These are phyloP conservation scores for Aspergillus kassunensis DNA, from an alignment of 495 filamentous ascomycete species.

Conservation along the genomic window DNA sequence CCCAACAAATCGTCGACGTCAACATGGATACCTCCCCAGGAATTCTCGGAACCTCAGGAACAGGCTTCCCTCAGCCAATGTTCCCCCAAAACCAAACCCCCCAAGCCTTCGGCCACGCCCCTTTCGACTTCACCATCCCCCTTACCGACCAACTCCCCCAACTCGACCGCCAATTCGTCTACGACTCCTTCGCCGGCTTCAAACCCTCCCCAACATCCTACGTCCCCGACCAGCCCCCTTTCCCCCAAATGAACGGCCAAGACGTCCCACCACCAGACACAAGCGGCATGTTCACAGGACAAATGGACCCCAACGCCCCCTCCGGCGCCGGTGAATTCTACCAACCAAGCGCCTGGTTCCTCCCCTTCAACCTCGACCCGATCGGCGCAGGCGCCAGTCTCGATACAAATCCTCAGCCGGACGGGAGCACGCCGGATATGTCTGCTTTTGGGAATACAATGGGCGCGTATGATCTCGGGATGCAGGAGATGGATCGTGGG, in stretches of 20 bases:
- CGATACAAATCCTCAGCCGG: slow-evolving; percentile 13
- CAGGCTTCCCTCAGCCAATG: slow-evolving; percentile 45
- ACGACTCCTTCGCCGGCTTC: slow-evolving; percentile 67
- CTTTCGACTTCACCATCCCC: slow-evolving; percentile 40
- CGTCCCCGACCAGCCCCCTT: slow-evolving; percentile 26
- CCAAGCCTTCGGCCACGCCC: slow-evolving; percentile 31
- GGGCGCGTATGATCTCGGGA: slow-evolving; percentile 28
- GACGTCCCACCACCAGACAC: slow-evolving; percentile 14
- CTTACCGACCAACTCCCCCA: slow-evolving; percentile 49
- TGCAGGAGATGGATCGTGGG: too few species aligned
- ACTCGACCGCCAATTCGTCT: slow-evolving; percentile 74
- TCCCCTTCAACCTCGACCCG: slow-evolving; percentile 90
- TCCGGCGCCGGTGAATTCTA: slow-evolving; percentile 41
- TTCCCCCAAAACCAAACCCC: slow-evolving; percentile 27
- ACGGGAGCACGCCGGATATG: slow-evolving; percentile 19
- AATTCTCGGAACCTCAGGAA: slow-evolving; percentile 29
- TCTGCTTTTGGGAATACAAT: slow-evolving; percentile 25
- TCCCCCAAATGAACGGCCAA: slow-evolving; percentile 25
- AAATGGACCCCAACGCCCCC: slow-evolving; percentile 38
- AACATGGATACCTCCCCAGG: slow-evolving; percentile 34
- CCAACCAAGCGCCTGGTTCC: slow-evolving; percentile 80
- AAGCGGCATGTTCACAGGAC: slow-evolving; percentile 31
- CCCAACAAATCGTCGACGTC: slow-evolving; percentile 22
- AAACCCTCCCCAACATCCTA: slow-evolving; percentile 42
- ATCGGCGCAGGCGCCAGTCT: slow-evolving; percentile 24